Percentiles rank a stretch among this genome's conserved stretches.
Evolutionary conservation across 2,329 filamentous ascomycete genomes (phyloP).

Genomic region (Fusarium staphyleae): DNA sequence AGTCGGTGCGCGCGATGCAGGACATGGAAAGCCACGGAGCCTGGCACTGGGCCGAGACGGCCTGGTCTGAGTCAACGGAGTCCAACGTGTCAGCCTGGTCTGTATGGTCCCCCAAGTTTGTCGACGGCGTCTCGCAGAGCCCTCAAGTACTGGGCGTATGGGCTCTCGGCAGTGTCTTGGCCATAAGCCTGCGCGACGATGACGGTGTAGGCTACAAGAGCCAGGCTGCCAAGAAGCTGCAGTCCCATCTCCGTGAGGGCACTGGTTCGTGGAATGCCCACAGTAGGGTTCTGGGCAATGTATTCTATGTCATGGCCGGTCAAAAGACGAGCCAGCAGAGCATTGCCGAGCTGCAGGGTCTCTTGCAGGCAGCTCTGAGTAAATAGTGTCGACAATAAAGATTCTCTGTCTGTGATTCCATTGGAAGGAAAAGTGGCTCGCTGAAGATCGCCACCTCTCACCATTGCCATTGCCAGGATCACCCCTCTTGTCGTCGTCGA

Average conservation of each 20-base stretch:
- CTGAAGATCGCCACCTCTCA: neutral
- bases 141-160: constrained; percentile 69
- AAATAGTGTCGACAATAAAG: neutral
- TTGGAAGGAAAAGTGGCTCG: constrained; percentile 10
- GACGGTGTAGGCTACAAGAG: constrained; percentile 57
- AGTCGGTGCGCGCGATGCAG: constrained; percentile 66
- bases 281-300: constrained; percentile 62
- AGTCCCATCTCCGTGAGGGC: constrained; percentile 46
- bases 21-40: constrained; percentile 61
- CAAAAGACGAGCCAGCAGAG: constrained; percentile 51
- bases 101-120: constrained; percentile 70
- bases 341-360: constrained; percentile 32
- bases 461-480: neutral
- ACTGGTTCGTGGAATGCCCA: constrained; percentile 57
- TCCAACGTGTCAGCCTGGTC: constrained; percentile 61
- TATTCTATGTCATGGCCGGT: constrained; percentile 65
- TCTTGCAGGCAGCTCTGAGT: constrained; percentile 26
- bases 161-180: constrained; percentile 77
- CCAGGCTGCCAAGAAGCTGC: constrained; percentile 53
- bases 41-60: constrained; percentile 55
- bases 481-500: neutral
- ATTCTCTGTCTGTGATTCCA: neutral
- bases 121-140: constrained; percentile 64
- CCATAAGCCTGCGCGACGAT: constrained; percentile 61
- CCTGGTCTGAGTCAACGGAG: constrained; percentile 12